phyloP scores from a whole-genome alignment of 768 basidiomycete genomes.

The Kwoniella shandongensis region DNA sequence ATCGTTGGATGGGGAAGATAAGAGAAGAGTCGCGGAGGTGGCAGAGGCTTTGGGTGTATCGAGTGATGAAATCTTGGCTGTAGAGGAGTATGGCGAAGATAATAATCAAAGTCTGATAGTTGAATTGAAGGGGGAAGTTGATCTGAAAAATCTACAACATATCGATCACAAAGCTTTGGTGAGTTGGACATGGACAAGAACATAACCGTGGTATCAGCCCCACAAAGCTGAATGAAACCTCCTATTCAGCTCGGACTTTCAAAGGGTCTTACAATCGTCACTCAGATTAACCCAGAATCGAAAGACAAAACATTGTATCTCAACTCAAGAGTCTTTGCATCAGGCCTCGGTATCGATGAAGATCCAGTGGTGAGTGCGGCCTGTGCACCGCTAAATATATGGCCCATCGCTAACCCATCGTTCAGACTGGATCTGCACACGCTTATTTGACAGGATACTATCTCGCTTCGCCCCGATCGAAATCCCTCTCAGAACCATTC shows the following conservation, averaged over 20 bases:
- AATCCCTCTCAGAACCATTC: conserved; percentile 10
- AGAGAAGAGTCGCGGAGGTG: background rate
- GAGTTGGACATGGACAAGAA: background rate
- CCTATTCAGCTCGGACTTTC: background rate
- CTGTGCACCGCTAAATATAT: too few species aligned
- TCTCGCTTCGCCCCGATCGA: conserved; percentile 13
- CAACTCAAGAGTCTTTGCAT: conserved; percentile 28
- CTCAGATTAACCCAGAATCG: background rate
- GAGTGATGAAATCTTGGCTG: conserved; percentile 8
- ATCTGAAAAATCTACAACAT: conserved; percentile 11
- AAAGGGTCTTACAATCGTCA: background rate
- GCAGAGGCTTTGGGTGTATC: conserved; percentile 3
- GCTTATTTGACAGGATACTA: conserved; percentile 34
- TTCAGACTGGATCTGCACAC: conserved; percentile 38
- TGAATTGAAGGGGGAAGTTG: conserved; percentile 10
- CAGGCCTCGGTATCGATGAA: conserved; percentile 33
- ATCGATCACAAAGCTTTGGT: conserved; percentile 24
- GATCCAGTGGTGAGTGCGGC: conserved; percentile 38
- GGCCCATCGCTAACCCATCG: background rate
- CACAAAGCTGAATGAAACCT: background rate
- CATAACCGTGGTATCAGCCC: background rate
- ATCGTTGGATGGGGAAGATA: too few species aligned
- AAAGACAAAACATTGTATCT: conserved; percentile 17
- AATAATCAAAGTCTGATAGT: conserved; percentile 14
- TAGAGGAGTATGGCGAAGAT: conserved; percentile 9